These are phyloP conservation scores for Ceratobasidium sp. DNA, from an alignment of 1,284 basidiomycete species.

Conservation along the genomic window DNA sequence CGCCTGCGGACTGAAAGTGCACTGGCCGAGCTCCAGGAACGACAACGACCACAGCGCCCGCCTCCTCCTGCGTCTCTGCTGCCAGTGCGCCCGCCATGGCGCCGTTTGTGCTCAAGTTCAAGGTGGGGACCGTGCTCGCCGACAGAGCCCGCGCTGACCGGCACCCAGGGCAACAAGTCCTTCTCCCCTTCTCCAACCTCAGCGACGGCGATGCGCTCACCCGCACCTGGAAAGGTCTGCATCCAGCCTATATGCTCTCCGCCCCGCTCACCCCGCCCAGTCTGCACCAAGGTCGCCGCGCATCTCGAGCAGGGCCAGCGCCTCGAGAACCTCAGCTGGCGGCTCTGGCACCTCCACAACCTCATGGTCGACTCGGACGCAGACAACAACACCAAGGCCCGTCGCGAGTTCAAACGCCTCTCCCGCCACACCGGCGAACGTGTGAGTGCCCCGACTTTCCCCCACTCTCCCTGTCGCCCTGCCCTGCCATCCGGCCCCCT, in stretches of 20 bases:
- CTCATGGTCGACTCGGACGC: slow-evolving; percentile 82
- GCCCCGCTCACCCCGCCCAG: slow-evolving; percentile 46
- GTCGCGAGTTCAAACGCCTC: slow-evolving; percentile 84
- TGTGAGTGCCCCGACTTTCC: slow-evolving; percentile 50
- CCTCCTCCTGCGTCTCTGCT: slow-evolving; percentile 49
- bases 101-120: slow-evolving; percentile 46
- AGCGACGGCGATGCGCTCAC: slow-evolving; percentile 80
- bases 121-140: slow-evolving; percentile 36
- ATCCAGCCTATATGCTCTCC: slow-evolving; percentile 42
- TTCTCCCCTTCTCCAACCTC: slow-evolving; percentile 86
- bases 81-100: slow-evolving; percentile 44
- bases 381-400: slow-evolving; percentile 70
- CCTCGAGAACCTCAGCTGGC: slow-evolving; percentile 86
- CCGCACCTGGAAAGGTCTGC: slow-evolving; percentile 75
- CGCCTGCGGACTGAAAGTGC: slow-evolving; percentile 3
- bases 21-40: slow-evolving; percentile 47
- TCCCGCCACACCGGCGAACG: slow-evolving; percentile 85
- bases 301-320: slow-evolving; percentile 80
- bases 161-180: slow-evolving; percentile 79
- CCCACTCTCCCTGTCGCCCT: not conserved
- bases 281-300: slow-evolving; percentile 61
- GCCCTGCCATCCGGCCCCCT: not conserved
- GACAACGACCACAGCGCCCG: slow-evolving; percentile 41
- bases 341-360: slow-evolving; percentile 85
- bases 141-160: slow-evolving; percentile 5